Base-by-base conservation (phyloP, 2,329 filamentous ascomycete genomes). In the Plenodomus lindquistii region DNA sequence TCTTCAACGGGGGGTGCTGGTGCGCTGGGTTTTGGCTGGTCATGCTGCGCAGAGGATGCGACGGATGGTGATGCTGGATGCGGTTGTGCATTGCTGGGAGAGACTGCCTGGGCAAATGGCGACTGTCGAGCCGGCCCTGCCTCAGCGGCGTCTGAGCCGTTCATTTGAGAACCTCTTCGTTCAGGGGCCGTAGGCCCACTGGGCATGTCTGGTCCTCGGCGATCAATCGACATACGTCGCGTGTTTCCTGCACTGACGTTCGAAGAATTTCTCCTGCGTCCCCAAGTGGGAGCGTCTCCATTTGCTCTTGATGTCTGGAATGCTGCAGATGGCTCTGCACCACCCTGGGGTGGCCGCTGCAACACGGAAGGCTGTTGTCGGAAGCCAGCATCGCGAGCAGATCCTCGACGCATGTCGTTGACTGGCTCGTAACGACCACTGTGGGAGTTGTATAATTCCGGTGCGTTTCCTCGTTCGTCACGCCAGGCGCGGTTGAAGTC, bases 391-490 rank as follows among this genome's bases (percentile, higher is more conserved):
- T 85, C 82, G 42, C 88, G 84, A 55, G 83, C 76, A 22, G 87
- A 85, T 16, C 65, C 84, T 56, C 90, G 85, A 31, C 91, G 86
- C 54, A 75, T 78, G 46, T 96, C 91, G 43, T 82, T 78, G 3
- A 92, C 93, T 15, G 92, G 91, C 68, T 97, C 93, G 61, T 96
- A 96, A 42, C 91, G 87, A 16, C 93, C 93, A 44, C 91, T 96
- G 46, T 95, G 88, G n/a, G 93, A 96, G 69, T 97, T 97, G 75
- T 86, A 97, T 0, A 97, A 78, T 70, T 97, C 92, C 20, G 54
- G 54, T 47, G 89, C 81, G 53, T 84, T 85, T 10, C 81, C 79
- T 46, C 82, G 79, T 4, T 85, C 82, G 53, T 96, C 91, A 63
- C 88, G 83, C 86, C 89, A 96, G 27, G 87, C 84, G 54, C 94